phyloP scores from a whole-genome alignment of 768 basidiomycete species.

The Pleurotus salmoneostramineus region DNA sequence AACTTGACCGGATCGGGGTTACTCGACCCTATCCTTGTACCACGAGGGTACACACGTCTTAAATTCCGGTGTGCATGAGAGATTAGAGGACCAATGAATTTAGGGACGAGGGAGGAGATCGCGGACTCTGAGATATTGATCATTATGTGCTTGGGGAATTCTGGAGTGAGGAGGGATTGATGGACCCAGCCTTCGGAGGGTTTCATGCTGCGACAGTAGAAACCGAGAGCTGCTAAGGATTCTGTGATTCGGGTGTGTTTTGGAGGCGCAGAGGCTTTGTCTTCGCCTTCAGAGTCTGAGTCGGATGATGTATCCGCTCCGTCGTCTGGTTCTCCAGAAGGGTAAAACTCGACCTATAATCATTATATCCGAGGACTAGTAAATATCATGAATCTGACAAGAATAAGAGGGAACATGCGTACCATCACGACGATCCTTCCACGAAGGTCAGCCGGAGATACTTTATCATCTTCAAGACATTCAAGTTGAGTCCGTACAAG shows the following conservation, averaged over 20 bases:
- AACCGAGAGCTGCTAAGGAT: constrained; percentile 50
- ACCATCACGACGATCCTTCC: constrained; percentile 62
- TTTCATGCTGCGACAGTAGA: constrained; percentile 62
- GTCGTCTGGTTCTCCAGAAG: constrained; percentile 21
- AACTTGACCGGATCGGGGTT: constrained; percentile 50
- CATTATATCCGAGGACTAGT: no score
- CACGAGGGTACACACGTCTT: constrained; percentile 55
- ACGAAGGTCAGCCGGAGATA: constrained; percentile 42
- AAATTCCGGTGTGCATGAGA: constrained; percentile 39
- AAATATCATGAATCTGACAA: not conserved
- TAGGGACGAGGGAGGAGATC: constrained; percentile 35
- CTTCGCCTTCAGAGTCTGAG: constrained; percentile 22
- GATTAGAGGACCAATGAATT: constrained; percentile 31
- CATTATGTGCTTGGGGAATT: constrained; percentile 44
- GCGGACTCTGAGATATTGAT: constrained; percentile 60
- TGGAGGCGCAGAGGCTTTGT: constrained; percentile 13
- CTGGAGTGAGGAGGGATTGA: constrained; percentile 30
- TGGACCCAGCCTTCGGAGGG: constrained; percentile 47
- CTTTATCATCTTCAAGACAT: constrained; percentile 27
- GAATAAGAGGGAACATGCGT: constrained; percentile 8
- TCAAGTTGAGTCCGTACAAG: constrained; percentile 39
- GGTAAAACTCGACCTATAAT: constrained; percentile 52
- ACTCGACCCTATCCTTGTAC: constrained; percentile 50
- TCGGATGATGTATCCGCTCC: constrained; percentile 20
- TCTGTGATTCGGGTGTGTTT: constrained; percentile 35